Evolutionary conservation across 176 grass and related monocot species (phyloP).

Genomic region (Ananas comosus): DNA sequence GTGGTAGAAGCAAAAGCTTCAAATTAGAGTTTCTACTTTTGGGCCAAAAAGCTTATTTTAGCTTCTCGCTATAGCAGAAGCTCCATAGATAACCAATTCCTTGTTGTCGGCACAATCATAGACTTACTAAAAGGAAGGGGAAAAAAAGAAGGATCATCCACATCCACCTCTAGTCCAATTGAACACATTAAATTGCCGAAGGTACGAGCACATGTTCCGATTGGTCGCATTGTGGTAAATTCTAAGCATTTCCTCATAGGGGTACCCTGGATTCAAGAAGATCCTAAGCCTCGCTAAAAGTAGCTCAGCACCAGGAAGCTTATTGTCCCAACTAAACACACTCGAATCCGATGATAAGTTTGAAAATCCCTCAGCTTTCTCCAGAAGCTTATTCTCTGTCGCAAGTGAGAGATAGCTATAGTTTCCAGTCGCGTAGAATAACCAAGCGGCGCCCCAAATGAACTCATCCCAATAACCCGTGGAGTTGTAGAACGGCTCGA

Average conservation of each 20-base stretch:
- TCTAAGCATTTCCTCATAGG: slow-evolving; percentile 12
- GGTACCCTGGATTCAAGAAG: slow-evolving; percentile 13
- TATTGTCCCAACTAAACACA: slow-evolving; percentile 27
- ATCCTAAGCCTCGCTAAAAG: slow-evolving; percentile 19
- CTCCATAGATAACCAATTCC: no score
- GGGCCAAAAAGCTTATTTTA: no score
- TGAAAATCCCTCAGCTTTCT: neutral
- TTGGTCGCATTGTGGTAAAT: slow-evolving; percentile 8
- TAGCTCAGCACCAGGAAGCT: slow-evolving; percentile 23
- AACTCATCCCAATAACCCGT: slow-evolving; percentile 23
- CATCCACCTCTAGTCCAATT: slow-evolving; percentile 17
- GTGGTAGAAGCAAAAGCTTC: no score
- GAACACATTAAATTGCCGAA: slow-evolving; percentile 8
- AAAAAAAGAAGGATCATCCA: neutral
- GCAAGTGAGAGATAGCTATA: slow-evolving; percentile 13
- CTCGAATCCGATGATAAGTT: neutral
- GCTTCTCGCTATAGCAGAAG: no score
- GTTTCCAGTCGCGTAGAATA: slow-evolving; percentile 23
- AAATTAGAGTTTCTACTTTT: no score
- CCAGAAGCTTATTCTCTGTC: neutral
- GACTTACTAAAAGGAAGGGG: no score
- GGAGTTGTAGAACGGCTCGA: slow-evolving; percentile 22
- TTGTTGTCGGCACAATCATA: no score
- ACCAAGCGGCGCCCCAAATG: slow-evolving; percentile 19
- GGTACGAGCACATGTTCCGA: slow-evolving; percentile 11